Percentiles rank a stretch among this genome's conserved stretches.
phyloP scores from a whole-genome alignment of 2,329 filamentous ascomycete genomes.

The Hysterium pulicare region DNA sequence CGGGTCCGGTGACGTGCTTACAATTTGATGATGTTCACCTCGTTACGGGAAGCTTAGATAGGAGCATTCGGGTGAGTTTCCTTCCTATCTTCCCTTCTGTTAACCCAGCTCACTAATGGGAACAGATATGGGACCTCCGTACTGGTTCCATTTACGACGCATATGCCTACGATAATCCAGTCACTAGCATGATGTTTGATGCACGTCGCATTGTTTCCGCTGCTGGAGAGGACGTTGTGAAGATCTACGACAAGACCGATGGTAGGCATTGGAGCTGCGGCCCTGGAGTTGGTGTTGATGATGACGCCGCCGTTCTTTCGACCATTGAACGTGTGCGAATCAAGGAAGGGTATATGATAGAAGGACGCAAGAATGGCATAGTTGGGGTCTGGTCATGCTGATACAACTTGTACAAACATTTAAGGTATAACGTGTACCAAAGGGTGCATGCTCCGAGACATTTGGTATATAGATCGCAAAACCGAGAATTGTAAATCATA shows the following conservation, averaged over 20 bases:
- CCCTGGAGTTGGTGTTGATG: slow-evolving; percentile 66
- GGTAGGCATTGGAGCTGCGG: slow-evolving; percentile 96
- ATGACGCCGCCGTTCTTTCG: slow-evolving; percentile 55
- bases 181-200: slow-evolving; percentile 98
- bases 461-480: not conserved
- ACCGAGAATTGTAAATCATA: not conserved
- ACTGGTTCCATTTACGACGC: slow-evolving; percentile 94
- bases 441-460: no score
- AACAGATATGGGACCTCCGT: slow-evolving; percentile 94
- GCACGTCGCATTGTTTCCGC: slow-evolving; percentile 82
- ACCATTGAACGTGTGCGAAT: slow-evolving; percentile 80
- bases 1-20: slow-evolving; percentile 85
- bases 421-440: no score
- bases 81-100: slow-evolving; percentile 1
- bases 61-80: slow-evolving; percentile 82
- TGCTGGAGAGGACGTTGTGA: slow-evolving; percentile 88
- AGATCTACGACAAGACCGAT: slow-evolving; percentile 97
- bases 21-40: slow-evolving; percentile 96
- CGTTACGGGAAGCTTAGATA: slow-evolving; percentile 87
- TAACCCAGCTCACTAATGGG: slow-evolving; percentile 24
- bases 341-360: slow-evolving; percentile 89
- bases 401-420: not conserved
- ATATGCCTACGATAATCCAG: slow-evolving; percentile 87
- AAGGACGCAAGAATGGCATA: slow-evolving; percentile 81
- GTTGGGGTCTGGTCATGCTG: slow-evolving; percentile 75